Evolutionary conservation across 73 alveolate species (phyloP).

Genomic region (Tetrahymena elliotti): DNA sequence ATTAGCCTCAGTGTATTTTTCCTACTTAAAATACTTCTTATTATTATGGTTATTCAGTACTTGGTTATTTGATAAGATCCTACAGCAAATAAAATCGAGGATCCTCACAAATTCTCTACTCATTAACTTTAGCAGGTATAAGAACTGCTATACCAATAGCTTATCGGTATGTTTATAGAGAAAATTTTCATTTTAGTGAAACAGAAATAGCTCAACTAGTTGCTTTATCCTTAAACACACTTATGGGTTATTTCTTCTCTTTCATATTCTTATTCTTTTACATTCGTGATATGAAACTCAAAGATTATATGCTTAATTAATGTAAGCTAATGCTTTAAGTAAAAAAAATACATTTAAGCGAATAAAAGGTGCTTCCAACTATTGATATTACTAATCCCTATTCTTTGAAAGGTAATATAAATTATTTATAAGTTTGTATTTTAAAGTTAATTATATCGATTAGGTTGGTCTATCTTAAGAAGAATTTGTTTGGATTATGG

Average conservation of each 20-base stretch:
- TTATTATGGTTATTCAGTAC: not conserved
- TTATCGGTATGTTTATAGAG: not conserved
- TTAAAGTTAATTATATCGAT: not conserved
- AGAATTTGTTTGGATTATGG: not conserved
- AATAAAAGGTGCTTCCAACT: not conserved
- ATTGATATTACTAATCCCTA: not conserved
- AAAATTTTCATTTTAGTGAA: not conserved
- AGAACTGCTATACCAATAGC: not conserved
- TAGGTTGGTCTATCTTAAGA: not conserved
- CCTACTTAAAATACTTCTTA: not conserved
- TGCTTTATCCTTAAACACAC: not conserved
- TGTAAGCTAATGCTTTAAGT: not conserved
- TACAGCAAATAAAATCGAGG: not conserved
- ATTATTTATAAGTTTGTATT: not conserved
- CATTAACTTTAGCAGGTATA: not conserved
- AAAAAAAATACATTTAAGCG: not conserved
- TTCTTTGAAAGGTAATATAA: not conserved
- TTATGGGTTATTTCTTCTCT: not conserved
- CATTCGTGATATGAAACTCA: not conserved
- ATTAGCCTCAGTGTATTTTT: not conserved
- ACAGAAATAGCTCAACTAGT: not conserved
- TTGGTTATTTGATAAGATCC: not conserved
- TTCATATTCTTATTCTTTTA: not conserved
- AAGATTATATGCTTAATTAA: not conserved
- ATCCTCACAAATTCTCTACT: not conserved